Base-by-base conservation (phyloP, 306 rosid species). In the Sesbania bispinosa region DNA sequence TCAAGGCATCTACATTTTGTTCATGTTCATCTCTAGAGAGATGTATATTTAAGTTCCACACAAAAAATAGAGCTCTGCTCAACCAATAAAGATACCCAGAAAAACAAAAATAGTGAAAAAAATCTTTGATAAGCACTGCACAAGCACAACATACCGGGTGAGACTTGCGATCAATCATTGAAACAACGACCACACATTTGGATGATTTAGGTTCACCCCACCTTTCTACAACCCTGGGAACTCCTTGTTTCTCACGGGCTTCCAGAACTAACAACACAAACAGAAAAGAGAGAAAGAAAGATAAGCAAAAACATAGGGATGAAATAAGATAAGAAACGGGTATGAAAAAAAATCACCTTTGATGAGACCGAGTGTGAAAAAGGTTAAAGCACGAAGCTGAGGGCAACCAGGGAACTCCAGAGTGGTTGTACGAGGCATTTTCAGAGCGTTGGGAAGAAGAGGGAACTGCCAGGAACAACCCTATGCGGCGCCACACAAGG, bases 351-450 rank as follows among this genome's bases (percentile, higher is more conserved):
- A n/a, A 3, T 7, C 63, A 90, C 99, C 99, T 82, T 91, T 91
- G 58, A 95, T 77, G 35, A 91, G 88, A 73, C 99, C 99, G 38
- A 95, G 96, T n/a, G 76, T 70, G 63, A 91, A 96, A 59, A 91
- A 91, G 4, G 97, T 88, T 24, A 95, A 36, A 75, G 99, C 96
- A 15, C 97, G 93, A 69, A 95, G 82, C 1, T 93, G 83, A 54
- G 99, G 97, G 79, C 97, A 88, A 39, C 96, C 97, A 0, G 87
- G 80, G 77, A 88, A 89, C 10, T 88, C 96, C 4, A 95, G 0
- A 0, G 84, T 91, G 35, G 88, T 85, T 0, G 96, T 88, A 3
- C 97, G 99, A 81, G 99, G 99, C 99, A 95, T 95, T 35, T 63
- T 62, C 3, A 4, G 30, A 27, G 4, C 10, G 8, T 5, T 35